Conservation (phyloP, 345 rosid species). For the Salix suchowensis region DNA sequence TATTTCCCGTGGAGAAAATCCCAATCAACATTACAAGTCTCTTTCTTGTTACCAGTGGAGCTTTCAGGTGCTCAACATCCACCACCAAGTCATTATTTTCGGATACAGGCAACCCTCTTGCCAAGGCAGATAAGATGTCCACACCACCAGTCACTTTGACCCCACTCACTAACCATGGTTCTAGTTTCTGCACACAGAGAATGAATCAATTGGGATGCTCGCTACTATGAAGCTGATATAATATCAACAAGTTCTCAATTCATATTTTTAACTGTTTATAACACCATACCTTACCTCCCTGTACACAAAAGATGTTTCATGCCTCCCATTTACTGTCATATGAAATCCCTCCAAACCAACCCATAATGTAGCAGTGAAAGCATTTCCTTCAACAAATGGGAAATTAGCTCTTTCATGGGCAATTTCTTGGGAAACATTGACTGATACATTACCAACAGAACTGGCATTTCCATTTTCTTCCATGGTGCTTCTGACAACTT, state of each 20-base stretch:
- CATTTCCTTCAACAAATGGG: conserved; percentile 68
- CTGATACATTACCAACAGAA: conserved; percentile 21
- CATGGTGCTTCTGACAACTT: conserved; percentile 37
- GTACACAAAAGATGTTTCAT: conserved; percentile 74
- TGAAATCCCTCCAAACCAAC: conserved; percentile 78
- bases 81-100: conserved; percentile 53
- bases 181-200: conserved; percentile 56
- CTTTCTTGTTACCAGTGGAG: conserved; percentile 45
- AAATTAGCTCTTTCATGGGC: conserved; percentile 52
- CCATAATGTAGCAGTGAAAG: conserved; percentile 80
- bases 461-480: conserved; percentile 44
- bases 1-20: conserved; percentile 86
- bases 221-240: conserved; percentile 6
- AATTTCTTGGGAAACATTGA: conserved; percentile 36
- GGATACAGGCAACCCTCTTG: conserved; percentile 70
- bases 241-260: neutral
- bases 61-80: conserved; percentile 63
- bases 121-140: conserved; percentile 52
- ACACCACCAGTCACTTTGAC: conserved; percentile 63
- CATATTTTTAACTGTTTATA: neutral
- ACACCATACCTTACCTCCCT: conserved; percentile 60
- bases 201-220: neutral
- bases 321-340: conserved; percentile 83
- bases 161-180: conserved; percentile 67
- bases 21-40: conserved; percentile 63